Evolutionary conservation across 1,139 yeast species (phyloP).

Genomic region (Torulaspora globosa): DNA sequence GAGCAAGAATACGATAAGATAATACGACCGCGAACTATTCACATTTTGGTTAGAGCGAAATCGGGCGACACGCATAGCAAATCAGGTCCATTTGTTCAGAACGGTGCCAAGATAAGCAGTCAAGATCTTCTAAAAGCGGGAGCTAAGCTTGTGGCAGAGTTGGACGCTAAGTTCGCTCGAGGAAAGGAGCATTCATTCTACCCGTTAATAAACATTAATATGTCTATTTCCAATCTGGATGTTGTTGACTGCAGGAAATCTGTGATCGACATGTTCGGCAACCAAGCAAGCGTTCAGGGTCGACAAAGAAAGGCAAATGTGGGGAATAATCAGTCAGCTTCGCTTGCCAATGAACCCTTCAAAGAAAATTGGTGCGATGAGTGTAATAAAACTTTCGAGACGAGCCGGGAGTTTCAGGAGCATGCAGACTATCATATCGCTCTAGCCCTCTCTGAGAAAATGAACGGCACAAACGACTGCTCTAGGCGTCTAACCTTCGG

Average conservation of each 20-base stretch:
- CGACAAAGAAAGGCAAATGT: background rate
- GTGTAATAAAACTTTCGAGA: conserved; percentile 21
- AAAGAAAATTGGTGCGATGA: conserved; percentile 17
- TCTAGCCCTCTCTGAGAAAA: conserved; percentile 29
- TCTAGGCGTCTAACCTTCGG: conserved; percentile 30
- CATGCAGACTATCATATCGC: conserved; percentile 36
- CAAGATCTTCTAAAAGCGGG: conserved; percentile 42
- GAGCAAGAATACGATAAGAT: conserved; percentile 57
- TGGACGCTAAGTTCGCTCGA: conserved; percentile 37
- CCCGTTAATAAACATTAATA: conserved; percentile 49
- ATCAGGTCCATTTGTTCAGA: conserved; percentile 23
- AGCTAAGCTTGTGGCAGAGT: conserved; percentile 40
- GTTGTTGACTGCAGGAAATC: conserved; percentile 42
- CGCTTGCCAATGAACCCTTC: background rate
- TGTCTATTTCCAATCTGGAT: conserved; percentile 53
- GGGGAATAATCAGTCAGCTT: background rate
- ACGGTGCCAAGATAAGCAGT: conserved; percentile 18
- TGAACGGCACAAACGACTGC: conserved; percentile 31
- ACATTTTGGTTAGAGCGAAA: conserved; percentile 38
- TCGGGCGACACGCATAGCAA: conserved; percentile 37
- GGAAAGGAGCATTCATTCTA: conserved; percentile 38
- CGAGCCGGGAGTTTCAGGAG: conserved; percentile 24
- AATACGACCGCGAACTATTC: conserved; percentile 52
- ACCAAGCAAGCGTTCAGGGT: conserved; percentile 1
- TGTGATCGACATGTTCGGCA: conserved; percentile 48